Base-by-base conservation (phyloP, 306 rosid genomes). In the Lathyrus tuberosus region DNA sequence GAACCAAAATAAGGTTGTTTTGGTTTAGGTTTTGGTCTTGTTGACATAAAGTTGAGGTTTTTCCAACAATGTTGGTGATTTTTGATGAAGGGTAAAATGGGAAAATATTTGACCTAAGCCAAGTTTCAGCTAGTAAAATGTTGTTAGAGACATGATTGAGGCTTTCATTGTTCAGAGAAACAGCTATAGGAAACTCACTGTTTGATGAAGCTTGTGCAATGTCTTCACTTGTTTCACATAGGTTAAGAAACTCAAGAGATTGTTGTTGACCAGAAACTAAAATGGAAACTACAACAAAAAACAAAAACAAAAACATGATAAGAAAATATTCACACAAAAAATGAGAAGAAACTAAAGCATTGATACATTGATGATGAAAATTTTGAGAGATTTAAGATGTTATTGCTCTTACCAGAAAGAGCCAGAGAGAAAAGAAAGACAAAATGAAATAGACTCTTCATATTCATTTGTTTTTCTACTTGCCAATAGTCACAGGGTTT, bases 61-160 rank as follows among this genome's bases (percentile, higher is more conserved):
- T 84, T 10, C 77, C 86, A 70, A 90, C 81, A 80, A 93, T 73
- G 89, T 88, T 81, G 69, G 91, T 82, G 87, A 93, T 86, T 63
- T 69, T 80, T 3, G 84, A 17, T 0, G 88, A 51, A 35, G 98
- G 98, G 83, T 88, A 88, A 80, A 76, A 85, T 59, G 91, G 73
- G 1, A 93, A 79, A 74, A 93, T 85, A 2, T 79, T 77, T 47
- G 70, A 70, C 44, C 88, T 90, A 44, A 93, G 90, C 97, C 97
- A 88, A 8, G 16, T 66, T 80, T 93, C 98, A 10, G 97, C 98
- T 47, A 18, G 54, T 44, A 90, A 54, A 76, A 90, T 80, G 81
- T 79, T 84, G 69, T 51, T 65, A 13, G 97, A 85, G 31, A 90
- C 86, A 62, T 53, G 77, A 15, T 58, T 69, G 67, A 93, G 88